Conservation (phyloP, 345 rosid species). For the rapeseed (Brassica napus) region DNA sequence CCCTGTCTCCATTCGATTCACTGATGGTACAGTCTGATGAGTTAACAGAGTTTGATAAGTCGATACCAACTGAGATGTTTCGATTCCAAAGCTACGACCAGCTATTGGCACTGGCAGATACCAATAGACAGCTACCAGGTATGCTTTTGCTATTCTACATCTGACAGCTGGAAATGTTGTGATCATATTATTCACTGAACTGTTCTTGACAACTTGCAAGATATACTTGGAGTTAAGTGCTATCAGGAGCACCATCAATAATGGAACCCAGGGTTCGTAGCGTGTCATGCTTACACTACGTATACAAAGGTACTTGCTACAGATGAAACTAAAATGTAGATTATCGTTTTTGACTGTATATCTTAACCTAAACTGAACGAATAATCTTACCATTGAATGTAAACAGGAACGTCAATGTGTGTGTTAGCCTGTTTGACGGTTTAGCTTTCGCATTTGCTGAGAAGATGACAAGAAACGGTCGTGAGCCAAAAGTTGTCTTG, state of each 20-base stretch:
- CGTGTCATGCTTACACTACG: slow-evolving; percentile 13
- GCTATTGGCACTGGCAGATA: neutral
- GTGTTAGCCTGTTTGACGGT: neutral
- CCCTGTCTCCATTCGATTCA: neutral
- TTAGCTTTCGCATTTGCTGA: too few relatives aligned
- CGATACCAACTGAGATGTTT: neutral
- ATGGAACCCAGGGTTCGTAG: neutral
- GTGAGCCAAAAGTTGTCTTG: neutral
- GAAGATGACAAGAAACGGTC: neutral
- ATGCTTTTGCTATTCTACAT: neutral
- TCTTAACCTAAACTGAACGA: too few relatives aligned
- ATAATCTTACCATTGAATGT: too few relatives aligned
- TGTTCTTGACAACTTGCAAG: neutral
- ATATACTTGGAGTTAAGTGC: neutral
- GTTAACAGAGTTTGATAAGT: neutral
- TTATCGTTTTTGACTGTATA: too few relatives aligned
- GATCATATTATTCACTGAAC: neutral
- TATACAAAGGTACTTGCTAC: neutral
- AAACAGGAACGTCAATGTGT: too few relatives aligned
- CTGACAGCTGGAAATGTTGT: neutral
- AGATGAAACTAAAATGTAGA: too few relatives aligned
- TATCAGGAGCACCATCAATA: neutral
- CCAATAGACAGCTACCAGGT: neutral
- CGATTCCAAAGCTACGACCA: neutral
- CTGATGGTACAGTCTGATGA: neutral